Evolutionary conservation across 1,139 yeast genomes (phyloP).

Genomic region (Candida sanyaensis): DNA sequence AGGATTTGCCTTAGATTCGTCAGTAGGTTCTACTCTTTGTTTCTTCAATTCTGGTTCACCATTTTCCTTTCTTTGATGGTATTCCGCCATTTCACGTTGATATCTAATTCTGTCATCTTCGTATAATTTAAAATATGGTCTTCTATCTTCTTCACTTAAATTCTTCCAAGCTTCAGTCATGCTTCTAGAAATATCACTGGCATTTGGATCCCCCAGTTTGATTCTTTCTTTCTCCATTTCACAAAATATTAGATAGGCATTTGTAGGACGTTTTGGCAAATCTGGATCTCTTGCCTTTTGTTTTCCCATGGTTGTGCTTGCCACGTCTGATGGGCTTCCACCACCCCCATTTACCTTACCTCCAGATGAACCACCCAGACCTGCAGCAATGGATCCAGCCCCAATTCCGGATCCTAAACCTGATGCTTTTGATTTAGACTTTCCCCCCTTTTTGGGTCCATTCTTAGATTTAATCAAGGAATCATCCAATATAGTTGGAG

Average conservation of each 20-base stretch:
- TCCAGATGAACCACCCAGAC: not conserved
- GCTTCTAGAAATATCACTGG: constrained; percentile 70
- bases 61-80: constrained; percentile 43
- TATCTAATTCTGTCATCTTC: constrained; percentile 81
- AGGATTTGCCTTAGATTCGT: constrained; percentile 4
- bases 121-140: constrained; percentile 74
- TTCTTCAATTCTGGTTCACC: constrained; percentile 6
- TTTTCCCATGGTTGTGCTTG: constrained; percentile 12
- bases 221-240: constrained; percentile 81
- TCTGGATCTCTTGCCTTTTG: constrained; percentile 68
- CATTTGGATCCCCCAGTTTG: constrained; percentile 51
- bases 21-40: constrained; percentile 30
- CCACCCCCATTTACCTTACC: constrained; percentile 1
- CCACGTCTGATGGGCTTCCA: constrained; percentile 10
- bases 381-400: not conserved
- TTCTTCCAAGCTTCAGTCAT: constrained; percentile 88
- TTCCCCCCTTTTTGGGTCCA: constrained; percentile 26
- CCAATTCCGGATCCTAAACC: constrained; percentile 10
- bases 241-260: constrained; percentile 85
- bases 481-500: constrained; percentile 39
- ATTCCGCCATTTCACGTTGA: constrained; percentile 69
- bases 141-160: constrained; percentile 66
- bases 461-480: constrained; percentile 21
- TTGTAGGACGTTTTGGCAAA: constrained; percentile 86
- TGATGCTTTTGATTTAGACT: constrained; percentile 11